Evolutionary conservation across 805 yeast species (phyloP).

Genomic region (Pichia manshurica): DNA sequence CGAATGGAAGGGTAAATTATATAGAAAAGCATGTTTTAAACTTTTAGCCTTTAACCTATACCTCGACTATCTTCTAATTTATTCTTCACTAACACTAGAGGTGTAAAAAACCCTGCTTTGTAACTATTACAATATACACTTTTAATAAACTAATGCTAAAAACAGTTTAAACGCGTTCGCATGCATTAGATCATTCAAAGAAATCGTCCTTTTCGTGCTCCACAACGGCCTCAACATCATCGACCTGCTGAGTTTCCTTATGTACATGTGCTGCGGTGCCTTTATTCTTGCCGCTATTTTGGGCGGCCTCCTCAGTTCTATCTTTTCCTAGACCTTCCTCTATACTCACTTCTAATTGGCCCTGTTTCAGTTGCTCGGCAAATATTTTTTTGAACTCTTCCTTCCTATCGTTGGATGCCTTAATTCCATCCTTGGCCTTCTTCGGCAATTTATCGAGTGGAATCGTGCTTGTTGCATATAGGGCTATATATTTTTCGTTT

Average conservation of each 20-base stretch:
- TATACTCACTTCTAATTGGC: conserved; percentile 47
- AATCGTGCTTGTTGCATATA: conserved; percentile 49
- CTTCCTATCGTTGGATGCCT: conserved; percentile 39
- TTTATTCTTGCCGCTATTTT: conserved; percentile 1
- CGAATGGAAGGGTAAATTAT: no score
- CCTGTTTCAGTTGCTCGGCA: conserved; percentile 45
- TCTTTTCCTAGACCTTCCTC: conserved; percentile 40
- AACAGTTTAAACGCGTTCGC: no score
- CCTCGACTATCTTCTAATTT: no score
- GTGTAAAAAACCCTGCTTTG: no score
- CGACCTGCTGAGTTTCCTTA: conserved; percentile 15
- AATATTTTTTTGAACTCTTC: conserved; percentile 47
- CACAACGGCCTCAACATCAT: conserved; percentile 12
- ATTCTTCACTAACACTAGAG: no score
- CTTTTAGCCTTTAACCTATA: no score
- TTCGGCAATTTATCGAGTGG: conserved; percentile 29
- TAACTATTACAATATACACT: no score
- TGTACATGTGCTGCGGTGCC: not conserved
- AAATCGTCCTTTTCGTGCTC: conserved; percentile 31
- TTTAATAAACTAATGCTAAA: no score
- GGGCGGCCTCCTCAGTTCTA: conserved; percentile 15
- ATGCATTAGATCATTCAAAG: no score
- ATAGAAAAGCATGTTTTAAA: no score
- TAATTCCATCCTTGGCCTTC: conserved; percentile 39
- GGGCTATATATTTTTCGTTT: conserved; percentile 70